phyloP scores from a whole-genome alignment of 805 yeast species.

The Ogataea neopini region DNA sequence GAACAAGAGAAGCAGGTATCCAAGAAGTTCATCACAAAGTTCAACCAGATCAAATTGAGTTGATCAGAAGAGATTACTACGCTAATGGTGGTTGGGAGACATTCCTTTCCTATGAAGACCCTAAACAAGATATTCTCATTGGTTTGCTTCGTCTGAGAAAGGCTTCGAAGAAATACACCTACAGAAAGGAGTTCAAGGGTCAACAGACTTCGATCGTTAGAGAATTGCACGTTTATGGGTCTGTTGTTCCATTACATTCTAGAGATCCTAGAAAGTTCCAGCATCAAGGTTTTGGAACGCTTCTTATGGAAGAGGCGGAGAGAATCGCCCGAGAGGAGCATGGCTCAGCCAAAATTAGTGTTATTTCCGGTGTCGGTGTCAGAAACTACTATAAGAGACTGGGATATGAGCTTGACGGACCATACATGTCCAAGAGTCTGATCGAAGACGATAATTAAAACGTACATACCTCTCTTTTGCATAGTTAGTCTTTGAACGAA shows the following conservation, averaged over 20 bases:
- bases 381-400: slow-evolving; percentile 91
- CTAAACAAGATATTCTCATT: slow-evolving; percentile 91
- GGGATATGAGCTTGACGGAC: slow-evolving; percentile 93
- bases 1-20: slow-evolving; percentile 97
- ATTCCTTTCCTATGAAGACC: slow-evolving; percentile 93
- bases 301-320: slow-evolving; percentile 98
- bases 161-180: slow-evolving; percentile 87
- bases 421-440: slow-evolving; percentile 83
- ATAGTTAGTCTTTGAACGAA: slow-evolving; percentile 38
- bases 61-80: slow-evolving; percentile 91
- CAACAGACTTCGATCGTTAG: slow-evolving; percentile 94
- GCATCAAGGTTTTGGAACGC: slow-evolving; percentile 98
- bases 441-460: not conserved
- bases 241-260: slow-evolving; percentile 94
- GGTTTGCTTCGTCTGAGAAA: slow-evolving; percentile 86
- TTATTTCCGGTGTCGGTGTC: slow-evolving; percentile 96
- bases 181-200: slow-evolving; percentile 78
- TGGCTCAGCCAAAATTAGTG: slow-evolving; percentile 87
- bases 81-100: slow-evolving; percentile 99
- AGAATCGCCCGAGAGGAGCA: slow-evolving; percentile 94
- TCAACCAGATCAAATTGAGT: slow-evolving; percentile 94
- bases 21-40: slow-evolving; percentile 98
- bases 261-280: slow-evolving; percentile 97
- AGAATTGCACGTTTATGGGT: slow-evolving; percentile 95
- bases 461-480: not conserved